Percentiles rank a stretch among this genome's conserved stretches.
Conservation (phyloP, 2,329 filamentous ascomycete species). For the Calonectria honghensis region DNA sequence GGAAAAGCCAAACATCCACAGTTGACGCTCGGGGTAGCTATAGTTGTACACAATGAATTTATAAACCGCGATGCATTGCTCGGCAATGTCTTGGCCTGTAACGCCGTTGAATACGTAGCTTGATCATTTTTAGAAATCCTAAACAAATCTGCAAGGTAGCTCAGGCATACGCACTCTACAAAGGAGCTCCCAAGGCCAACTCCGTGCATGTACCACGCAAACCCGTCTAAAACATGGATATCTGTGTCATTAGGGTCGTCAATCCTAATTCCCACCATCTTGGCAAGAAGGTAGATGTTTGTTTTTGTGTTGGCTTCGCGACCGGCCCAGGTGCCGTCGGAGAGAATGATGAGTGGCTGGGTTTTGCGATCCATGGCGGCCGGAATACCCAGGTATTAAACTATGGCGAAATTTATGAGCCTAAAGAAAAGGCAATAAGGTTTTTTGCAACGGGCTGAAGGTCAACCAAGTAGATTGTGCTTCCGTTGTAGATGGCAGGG, state of each 20-base stretch:
- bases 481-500: background rate
- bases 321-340: constrained; percentile 51
- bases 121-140: background rate
- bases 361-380: background rate
- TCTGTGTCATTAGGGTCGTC: constrained; percentile 23
- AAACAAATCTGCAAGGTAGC: no score
- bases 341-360: constrained; percentile 41
- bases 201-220: constrained; percentile 36
- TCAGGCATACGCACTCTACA: constrained; percentile 19
- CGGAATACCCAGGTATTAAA: background rate
- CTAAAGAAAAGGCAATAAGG: background rate
- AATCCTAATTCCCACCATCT: constrained; percentile 40
- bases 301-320: constrained; percentile 43
- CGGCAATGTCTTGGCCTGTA: constrained; percentile 34
- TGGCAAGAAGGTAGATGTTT: constrained; percentile 47
- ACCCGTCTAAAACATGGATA: constrained; percentile 1
- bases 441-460: background rate
- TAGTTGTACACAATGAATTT: constrained; percentile 49
- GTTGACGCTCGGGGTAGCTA: constrained; percentile 42
- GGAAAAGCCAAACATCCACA: constrained; percentile 56
- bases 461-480: no score
- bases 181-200: constrained; percentile 34
- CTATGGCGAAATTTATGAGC: no score
- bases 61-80: constrained; percentile 42
- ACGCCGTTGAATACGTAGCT: constrained; percentile 45